Evolutionary conservation across 2,329 filamentous ascomycete species (phyloP).

Genomic region (Aspergillus carbonarius): DNA sequence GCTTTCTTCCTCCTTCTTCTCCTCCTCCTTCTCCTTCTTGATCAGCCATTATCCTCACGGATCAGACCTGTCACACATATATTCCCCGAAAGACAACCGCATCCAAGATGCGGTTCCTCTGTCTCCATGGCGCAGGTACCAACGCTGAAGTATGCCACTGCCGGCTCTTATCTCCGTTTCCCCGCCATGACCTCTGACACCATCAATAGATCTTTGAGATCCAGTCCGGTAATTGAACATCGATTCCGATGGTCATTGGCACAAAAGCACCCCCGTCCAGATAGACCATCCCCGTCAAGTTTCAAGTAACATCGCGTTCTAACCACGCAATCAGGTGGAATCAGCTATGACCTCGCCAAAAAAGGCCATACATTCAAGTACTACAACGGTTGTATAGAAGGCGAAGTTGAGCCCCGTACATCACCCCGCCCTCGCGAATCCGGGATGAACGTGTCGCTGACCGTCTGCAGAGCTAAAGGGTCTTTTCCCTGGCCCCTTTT

Average conservation of each 20-base stretch:
- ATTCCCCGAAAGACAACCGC: background rate
- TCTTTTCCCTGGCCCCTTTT: constrained; percentile 33
- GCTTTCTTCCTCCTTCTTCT: background rate
- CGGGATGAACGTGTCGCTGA: background rate
- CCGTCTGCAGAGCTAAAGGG: constrained; percentile 27
- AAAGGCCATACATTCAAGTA: constrained; percentile 31
- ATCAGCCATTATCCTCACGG: background rate
- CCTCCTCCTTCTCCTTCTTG: background rate
- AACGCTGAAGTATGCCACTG: constrained; percentile 29
- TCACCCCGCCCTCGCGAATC: background rate
- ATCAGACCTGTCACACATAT: background rate
- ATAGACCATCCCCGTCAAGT: background rate
- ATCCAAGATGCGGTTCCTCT: constrained; percentile 32
- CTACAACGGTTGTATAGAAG: constrained; percentile 27
- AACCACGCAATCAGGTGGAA: constrained; percentile 24
- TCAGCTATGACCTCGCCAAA: constrained; percentile 26
- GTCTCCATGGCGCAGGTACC: constrained; percentile 34
- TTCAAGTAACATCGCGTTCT: background rate
- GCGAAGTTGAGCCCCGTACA: constrained; percentile 29
- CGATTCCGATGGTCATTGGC: background rate
- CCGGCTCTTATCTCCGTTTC: background rate
- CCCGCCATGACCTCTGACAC: background rate
- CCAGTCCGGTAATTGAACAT: constrained; percentile 26
- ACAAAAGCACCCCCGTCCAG: background rate
- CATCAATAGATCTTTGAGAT: constrained; percentile 34